Evolutionary conservation across 768 basidiomycete genomes (phyloP), one percentile per base, ranked within the genome.

Genomic region (Boletales sp.): DNA sequence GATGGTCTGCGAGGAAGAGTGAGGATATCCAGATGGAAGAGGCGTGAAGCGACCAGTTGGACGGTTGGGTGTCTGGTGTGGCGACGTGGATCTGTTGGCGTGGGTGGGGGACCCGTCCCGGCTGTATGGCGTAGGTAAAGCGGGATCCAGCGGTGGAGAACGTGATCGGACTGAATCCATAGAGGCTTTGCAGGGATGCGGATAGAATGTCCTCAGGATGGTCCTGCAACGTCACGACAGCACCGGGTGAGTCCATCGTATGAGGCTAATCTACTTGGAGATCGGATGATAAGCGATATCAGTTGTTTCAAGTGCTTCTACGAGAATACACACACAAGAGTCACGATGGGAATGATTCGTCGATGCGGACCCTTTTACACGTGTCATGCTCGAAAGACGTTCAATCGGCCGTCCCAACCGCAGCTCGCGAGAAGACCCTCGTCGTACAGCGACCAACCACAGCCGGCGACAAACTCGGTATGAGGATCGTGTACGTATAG

Each of bases 391-490:
- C 80, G 82, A 65, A 89, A 93, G 55, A 94, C 75, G 69, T 86
- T 81, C 46, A 95, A 70, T 69, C 82, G 80, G 59, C 87, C 82
- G 57, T 97, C 95, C 95, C 95, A 97, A 44, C 87, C 83, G 67
- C 92, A 94, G 51, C 86, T 94, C 36, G 90, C 93, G 41, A 98
- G 62, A 15, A 93, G 64, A 1, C 90, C 90, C 61, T 90, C 84
- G 42, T 96, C 92, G 55, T 84, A 94, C 59, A 96, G 67, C n/a
- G 90, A 91, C 94, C 94, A 96, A 41, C 80, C 78, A 61, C 89
- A 86, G 0, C 91, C 94, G 37, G 89, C 88, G 19, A 95, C 92
- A 68, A 98, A 97, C 70, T 98, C 95, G 2, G 90, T 94, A 64
- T 98, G 95, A 7, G 83, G 74, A 62, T 92, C 86, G 63, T 96